Base-by-base conservation (phyloP, 306 rosid genomes). In the Vigna nakashimae region DNA sequence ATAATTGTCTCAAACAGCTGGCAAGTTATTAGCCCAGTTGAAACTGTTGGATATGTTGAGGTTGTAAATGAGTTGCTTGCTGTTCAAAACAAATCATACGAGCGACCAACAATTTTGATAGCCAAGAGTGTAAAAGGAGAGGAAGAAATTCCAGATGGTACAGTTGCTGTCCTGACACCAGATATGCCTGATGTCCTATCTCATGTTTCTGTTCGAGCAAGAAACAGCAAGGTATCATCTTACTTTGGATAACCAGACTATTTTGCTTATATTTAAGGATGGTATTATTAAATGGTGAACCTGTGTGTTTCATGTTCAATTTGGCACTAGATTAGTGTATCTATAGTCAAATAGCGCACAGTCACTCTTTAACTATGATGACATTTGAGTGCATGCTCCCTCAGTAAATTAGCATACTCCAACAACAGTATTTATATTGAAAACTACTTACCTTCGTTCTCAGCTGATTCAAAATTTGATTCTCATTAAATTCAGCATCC, bases 181-280 rank as follows among this genome's bases (percentile, higher is more conserved):
- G 99, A 95, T 79, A 95, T 95, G 99, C 99, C 99, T 6, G 99
- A 95, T 80, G 97, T 95, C 76, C 85, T 95, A 66, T 95, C 99
- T 78, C 99, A 95, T 88, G 99, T 95, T 74, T 95, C 99, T 65
- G 99, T 95, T n/a, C 89, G 99, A 87, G 98, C 99, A 71, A 91
- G 99, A 92, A 95, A 95, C 80, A 86, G 97, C 83, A 95, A 88
- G 98, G 98, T 88, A 87, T 66, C 68, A 87, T 66, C 68, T 43
- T 30, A 24, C 56, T 49, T 75, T 36, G 34, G 18, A 71, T 79
- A 48, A 62, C 73, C 50, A 68, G 30, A 45, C 65, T 53, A 65
- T 63, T 30, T 71, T 66, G 79, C 76, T 18, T 70, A 67, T 24
- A 82, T 78, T 50, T 70, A 46, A 81, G 43, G 68, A 4, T 72